Conservation (phyloP, 2,329 filamentous ascomycete genomes). For the Coniochaeta sp. region DNA sequence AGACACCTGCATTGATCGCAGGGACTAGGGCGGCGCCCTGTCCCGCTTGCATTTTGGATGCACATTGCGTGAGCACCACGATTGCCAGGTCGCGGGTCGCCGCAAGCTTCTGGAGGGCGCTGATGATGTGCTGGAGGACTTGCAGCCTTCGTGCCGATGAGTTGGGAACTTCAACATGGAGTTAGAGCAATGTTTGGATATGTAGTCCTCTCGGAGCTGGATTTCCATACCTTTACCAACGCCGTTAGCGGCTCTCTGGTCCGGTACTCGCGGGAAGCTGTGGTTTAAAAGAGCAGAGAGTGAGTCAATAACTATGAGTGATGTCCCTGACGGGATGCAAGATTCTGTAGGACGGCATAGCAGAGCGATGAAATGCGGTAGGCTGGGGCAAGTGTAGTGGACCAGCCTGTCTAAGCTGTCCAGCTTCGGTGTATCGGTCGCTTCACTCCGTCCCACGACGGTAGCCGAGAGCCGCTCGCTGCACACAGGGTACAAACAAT, state of each 20-base stretch:
- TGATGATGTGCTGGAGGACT: conserved; percentile 57
- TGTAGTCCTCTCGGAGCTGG: conserved; percentile 4
- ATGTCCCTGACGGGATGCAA: conserved; percentile 56
- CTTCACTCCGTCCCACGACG: conserved; percentile 9
- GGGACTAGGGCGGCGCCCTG: conserved; percentile 64
- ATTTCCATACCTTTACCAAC: conserved; percentile 25
- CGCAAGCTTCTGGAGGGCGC: conserved; percentile 68
- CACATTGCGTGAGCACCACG: conserved; percentile 70
- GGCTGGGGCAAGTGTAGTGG: conserved; percentile 47
- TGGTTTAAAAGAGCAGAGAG: conserved; percentile 70
- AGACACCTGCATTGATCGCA: conserved; percentile 66
- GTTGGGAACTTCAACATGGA: conserved; percentile 5
- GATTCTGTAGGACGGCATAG: conserved; percentile 57
- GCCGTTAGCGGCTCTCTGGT: conserved; percentile 14
- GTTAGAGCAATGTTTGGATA: conserved; percentile 24
- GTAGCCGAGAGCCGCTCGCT: conserved; percentile 27
- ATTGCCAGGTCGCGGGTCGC: conserved; percentile 66
- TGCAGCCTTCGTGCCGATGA: conserved; percentile 37
- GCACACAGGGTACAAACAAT: conserved; percentile 40
- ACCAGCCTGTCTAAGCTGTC: conserved; percentile 28
- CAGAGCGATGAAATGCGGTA: conserved; percentile 70
- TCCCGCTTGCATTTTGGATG: conserved; percentile 68
- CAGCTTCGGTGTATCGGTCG: conserved; percentile 6
- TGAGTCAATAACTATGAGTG: conserved; percentile 70
- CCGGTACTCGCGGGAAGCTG: conserved; percentile 52